Evolutionary conservation across 768 basidiomycete genomes (phyloP).

Genomic region (Gautieria morchelliformis): DNA sequence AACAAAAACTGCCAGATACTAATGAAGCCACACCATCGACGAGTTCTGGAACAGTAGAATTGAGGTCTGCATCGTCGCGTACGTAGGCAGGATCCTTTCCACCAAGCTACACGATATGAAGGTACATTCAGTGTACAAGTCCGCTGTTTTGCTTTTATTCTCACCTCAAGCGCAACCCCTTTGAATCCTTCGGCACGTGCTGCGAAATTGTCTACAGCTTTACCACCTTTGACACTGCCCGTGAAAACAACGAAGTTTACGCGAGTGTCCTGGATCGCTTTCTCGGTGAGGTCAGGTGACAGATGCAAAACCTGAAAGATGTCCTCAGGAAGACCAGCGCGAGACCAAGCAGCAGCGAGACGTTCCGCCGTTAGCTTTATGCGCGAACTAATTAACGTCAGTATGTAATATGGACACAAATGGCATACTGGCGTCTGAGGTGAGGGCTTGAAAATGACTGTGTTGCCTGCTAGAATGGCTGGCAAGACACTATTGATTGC

Average conservation of each 20-base stretch:
- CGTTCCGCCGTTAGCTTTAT: slow-evolving; percentile 65
- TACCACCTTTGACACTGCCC: slow-evolving; percentile 74
- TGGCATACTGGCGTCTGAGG: slow-evolving; percentile 72
- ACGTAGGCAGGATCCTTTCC: slow-evolving; percentile 99
- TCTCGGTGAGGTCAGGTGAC: slow-evolving; percentile 47
- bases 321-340: slow-evolving; percentile 70
- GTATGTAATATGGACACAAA: background rate
- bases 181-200: slow-evolving; percentile 64
- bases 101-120: slow-evolving; percentile 53
- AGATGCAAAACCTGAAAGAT: slow-evolving; percentile 73
- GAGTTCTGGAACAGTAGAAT: slow-evolving; percentile 74
- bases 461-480: slow-evolving; percentile 82
- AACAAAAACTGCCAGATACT: background rate
- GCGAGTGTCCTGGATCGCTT: slow-evolving; percentile 51
- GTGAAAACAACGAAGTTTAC: slow-evolving; percentile 89
- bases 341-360: slow-evolving; percentile 54
- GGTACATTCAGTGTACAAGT: background rate
- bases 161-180: slow-evolving; percentile 76
- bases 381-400: background rate
- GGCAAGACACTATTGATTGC: slow-evolving; percentile 90
- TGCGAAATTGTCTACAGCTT: slow-evolving; percentile 63
- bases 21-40: slow-evolving; percentile 62
- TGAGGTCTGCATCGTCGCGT: slow-evolving; percentile 72
- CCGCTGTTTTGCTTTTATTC: background rate
- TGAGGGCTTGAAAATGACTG: slow-evolving; percentile 89